Percentiles rank a stretch among this genome's conserved stretches.
Conservation (phyloP, 495 filamentous ascomycete species). For the Neurospora sp. region DNA sequence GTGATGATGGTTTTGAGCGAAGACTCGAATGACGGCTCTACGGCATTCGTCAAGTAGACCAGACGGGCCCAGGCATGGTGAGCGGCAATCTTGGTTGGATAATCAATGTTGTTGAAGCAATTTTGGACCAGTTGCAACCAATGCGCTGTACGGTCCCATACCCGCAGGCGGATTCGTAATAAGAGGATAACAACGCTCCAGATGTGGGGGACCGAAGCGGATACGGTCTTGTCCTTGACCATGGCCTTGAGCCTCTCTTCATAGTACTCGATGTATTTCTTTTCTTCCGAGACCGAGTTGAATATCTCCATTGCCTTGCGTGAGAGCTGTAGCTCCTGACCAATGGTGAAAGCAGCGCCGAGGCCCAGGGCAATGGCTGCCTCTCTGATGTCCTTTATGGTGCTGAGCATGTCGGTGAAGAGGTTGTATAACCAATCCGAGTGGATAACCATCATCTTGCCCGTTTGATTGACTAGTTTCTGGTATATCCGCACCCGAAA, state of each 20-base stretch:
- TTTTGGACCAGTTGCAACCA: slow-evolving; percentile 70
- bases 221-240: slow-evolving; percentile 52
- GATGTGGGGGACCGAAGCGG: slow-evolving; percentile 66
- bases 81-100: slow-evolving; percentile 61
- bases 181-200: slow-evolving; percentile 78
- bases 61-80: slow-evolving; percentile 78
- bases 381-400: slow-evolving; percentile 59
- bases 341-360: slow-evolving; percentile 52
- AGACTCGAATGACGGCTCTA: slow-evolving; percentile 46
- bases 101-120: slow-evolving; percentile 76
- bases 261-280: slow-evolving; percentile 53
- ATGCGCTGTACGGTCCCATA: slow-evolving; percentile 60
- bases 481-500: slow-evolving; percentile 68
- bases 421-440: slow-evolving; percentile 71
- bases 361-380: slow-evolving; percentile 67
- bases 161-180: slow-evolving; percentile 54
- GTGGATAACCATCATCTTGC: slow-evolving; percentile 50
- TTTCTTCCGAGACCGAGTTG: slow-evolving; percentile 43
- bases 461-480: slow-evolving; percentile 59
- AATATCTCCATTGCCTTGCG: slow-evolving; percentile 58
- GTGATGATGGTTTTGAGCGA: slow-evolving; percentile 58
- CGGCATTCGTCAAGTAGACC: slow-evolving; percentile 56
- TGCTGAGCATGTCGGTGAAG: slow-evolving; percentile 72
- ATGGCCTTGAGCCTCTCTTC: slow-evolving; percentile 59
- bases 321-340: slow-evolving; percentile 53